These are phyloP conservation scores for Zasmidium cellare DNA, from an alignment of 2,329 filamentous ascomycete genomes.

Conservation along the genomic window DNA sequence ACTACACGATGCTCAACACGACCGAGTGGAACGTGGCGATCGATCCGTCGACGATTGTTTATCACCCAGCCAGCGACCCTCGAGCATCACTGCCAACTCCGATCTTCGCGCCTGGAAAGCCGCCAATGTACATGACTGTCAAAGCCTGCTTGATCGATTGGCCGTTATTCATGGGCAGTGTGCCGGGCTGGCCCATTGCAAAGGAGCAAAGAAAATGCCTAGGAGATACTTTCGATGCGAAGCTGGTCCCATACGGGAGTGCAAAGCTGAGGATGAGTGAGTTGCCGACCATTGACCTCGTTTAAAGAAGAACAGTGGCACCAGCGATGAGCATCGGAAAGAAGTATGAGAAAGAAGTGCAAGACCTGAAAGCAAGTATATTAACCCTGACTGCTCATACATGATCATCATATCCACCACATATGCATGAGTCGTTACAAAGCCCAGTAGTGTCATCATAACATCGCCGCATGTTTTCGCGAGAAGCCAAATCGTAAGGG, in stretches of 20 bases:
- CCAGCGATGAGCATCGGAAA: too few species aligned
- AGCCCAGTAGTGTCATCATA: too few species aligned
- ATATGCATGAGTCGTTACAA: too few species aligned
- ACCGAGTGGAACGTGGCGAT: constrained; percentile 39
- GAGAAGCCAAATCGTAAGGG: too few species aligned
- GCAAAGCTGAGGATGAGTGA: constrained; percentile 40
- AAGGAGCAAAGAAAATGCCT: constrained; percentile 27
- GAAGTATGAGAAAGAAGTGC: too few species aligned
- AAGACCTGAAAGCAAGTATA: too few species aligned
- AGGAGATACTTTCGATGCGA: constrained; percentile 25
- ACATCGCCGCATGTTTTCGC: too few species aligned
- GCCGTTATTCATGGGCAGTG: constrained; percentile 29
- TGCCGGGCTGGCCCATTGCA: constrained; percentile 33
- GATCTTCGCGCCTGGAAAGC: constrained; percentile 33
- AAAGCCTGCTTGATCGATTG: constrained; percentile 38
- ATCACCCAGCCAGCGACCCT: constrained; percentile 12
- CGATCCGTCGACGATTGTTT: constrained; percentile 33
- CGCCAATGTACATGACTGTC: constrained; percentile 35
- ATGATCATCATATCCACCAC: too few species aligned
- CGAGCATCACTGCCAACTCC: constrained; percentile 28
- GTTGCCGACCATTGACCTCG: constrained; percentile 30
- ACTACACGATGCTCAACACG: constrained; percentile 33
- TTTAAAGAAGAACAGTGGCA: too few species aligned
- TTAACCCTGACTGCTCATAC: too few species aligned
- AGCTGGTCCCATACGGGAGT: constrained; percentile 38